Base-by-base conservation (phyloP, 805 yeast genomes). In the Kodamaea restingae region DNA sequence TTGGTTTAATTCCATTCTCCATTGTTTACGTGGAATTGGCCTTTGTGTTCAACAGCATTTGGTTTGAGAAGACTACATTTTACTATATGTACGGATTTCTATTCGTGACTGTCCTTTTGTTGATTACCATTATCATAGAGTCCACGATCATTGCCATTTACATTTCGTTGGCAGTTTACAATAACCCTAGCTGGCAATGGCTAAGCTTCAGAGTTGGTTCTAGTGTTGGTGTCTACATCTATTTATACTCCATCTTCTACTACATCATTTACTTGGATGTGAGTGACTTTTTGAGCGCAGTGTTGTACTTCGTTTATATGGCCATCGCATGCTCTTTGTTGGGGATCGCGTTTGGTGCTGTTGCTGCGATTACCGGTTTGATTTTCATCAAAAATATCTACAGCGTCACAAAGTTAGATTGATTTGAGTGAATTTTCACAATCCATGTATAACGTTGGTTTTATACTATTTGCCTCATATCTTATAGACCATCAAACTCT, bases 81-180 rank as follows among this genome's bases (percentile, higher is more conserved):
- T 84, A 84, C 59, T 84, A 80, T 65, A 75, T 80, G 75, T 87
- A 84, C 58, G 93, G 95, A 2, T 87, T 85, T 54, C 63, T 88
- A 15, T 69, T 82, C 15, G 63, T 78, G 18, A 82, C 88, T 4
- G 70, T 80, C 22, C 43, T 78, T 4, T 62, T 86, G 32, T 65
- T 85, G 25, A 60, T 78, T 32, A 65, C 84, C 25, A 79, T 84
- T 10, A 78, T 85, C 15, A 64, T 78, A 28, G 95, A 87, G 58
- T 76, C 84, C 38, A 77, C 90, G 7, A 71, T 87, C 17, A 76
- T 87, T 31, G 78, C 84, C 4, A 71, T 82, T 7, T 87, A 82
- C 52, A 54, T 83, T 31, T 71, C 82, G 32, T 67, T 87, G 50
- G 56, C 67, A 2, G 68, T 70, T 15, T 65, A 75, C 48, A 76